These are phyloP conservation scores for Xylaria scruposa DNA, from an alignment of 495 filamentous ascomycete genomes.

Conservation along the genomic window DNA sequence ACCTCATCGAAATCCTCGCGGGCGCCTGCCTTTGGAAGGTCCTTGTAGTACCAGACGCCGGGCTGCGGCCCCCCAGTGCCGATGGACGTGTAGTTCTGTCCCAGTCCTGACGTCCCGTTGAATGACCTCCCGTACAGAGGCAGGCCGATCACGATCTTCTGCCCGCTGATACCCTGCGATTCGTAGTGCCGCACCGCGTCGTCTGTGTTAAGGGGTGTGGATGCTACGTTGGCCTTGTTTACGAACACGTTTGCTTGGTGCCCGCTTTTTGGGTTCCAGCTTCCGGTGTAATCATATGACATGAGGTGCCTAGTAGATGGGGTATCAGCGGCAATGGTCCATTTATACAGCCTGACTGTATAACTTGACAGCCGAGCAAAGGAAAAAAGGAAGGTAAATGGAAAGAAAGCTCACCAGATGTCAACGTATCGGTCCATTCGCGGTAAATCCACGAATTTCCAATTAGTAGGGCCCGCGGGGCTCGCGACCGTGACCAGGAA, in stretches of 20 bases:
- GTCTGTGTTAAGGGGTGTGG: constrained; percentile 75
- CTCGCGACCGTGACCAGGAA: constrained; percentile 82
- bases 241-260: constrained; percentile 78
- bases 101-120: constrained; percentile 71
- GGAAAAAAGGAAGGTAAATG: background rate
- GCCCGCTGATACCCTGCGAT: constrained; percentile 61
- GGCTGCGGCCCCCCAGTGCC: constrained; percentile 72
- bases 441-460: constrained; percentile 66
- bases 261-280: constrained; percentile 71
- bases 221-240: constrained; percentile 48
- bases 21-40: constrained; percentile 57
- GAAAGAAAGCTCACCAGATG: constrained; percentile 70
- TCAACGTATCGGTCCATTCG: constrained; percentile 80
- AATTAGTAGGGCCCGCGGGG: constrained; percentile 66
- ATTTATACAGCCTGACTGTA: background rate
- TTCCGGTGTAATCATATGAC: constrained; percentile 77
- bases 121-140: constrained; percentile 89
- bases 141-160: constrained; percentile 82
- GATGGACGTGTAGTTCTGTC: constrained; percentile 68
- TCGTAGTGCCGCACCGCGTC: constrained; percentile 72
- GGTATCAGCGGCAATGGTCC: constrained; percentile 43
- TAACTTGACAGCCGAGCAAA: no score
- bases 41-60: constrained; percentile 83
- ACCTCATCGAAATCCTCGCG: constrained; percentile 55
- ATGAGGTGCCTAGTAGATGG: constrained; percentile 67